Evolutionary conservation across 2,329 filamentous ascomycete genomes (phyloP).

Genomic region (Acrocalymma vagum): DNA sequence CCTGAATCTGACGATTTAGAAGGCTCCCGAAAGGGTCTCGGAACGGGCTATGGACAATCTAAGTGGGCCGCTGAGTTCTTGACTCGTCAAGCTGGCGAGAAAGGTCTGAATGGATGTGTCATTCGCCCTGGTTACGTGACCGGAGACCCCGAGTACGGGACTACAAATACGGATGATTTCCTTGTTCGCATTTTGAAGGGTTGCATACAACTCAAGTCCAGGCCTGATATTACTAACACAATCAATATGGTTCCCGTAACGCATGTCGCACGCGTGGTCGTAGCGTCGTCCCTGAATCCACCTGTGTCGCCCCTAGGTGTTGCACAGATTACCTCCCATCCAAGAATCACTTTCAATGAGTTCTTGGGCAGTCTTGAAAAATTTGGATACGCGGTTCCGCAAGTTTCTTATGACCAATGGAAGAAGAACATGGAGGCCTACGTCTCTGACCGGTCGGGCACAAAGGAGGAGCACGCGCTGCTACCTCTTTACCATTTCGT

Average conservation of each 20-base stretch:
- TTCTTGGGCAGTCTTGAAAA: constrained; percentile 75
- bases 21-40: constrained; percentile 78
- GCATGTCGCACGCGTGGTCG: constrained; percentile 82
- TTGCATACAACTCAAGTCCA: constrained; percentile 77
- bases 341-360: constrained; percentile 78
- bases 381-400: constrained; percentile 76
- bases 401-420: constrained; percentile 75
- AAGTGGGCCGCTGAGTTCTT: constrained; percentile 85
- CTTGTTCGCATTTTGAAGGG: constrained; percentile 86
- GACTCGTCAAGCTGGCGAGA: constrained; percentile 77
- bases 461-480: constrained; percentile 75
- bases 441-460: constrained; percentile 64
- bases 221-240: constrained; percentile 83
- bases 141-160: constrained; percentile 74
- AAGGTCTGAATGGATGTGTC: constrained; percentile 78
- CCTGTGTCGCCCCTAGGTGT: constrained; percentile 66
- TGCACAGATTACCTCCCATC: constrained; percentile 81
- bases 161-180: constrained; percentile 87
- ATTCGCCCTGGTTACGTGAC: constrained; percentile 87
- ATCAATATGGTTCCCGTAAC: constrained; percentile 90
- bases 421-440: constrained; percentile 72
- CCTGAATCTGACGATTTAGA: constrained; percentile 80
- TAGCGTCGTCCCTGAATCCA: constrained; percentile 75
- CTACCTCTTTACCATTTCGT: constrained; percentile 77
- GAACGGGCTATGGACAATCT: constrained; percentile 88